phyloP scores from a whole-genome alignment of 2,329 filamentous ascomycete genomes.

The Epichloe bromicola region DNA sequence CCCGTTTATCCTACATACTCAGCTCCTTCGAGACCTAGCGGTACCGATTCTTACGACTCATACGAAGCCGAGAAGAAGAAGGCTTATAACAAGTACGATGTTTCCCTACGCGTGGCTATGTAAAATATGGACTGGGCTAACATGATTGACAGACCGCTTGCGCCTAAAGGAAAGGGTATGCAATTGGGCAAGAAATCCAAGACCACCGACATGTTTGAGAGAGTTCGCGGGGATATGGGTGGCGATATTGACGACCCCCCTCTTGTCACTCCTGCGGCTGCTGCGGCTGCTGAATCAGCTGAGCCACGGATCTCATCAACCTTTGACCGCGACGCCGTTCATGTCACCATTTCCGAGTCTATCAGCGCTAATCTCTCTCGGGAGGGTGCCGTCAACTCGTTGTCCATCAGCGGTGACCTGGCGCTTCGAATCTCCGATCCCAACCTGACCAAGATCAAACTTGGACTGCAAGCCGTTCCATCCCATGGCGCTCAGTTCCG shows the following conservation, averaged over 20 bases:
- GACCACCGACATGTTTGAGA: slow-evolving; percentile 93
- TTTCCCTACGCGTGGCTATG: background rate
- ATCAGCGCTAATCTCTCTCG: slow-evolving; percentile 80
- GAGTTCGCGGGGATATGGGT: slow-evolving; percentile 85
- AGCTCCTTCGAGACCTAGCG: slow-evolving; percentile 58
- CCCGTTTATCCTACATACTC: slow-evolving; percentile 85
- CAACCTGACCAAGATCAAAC: slow-evolving; percentile 80
- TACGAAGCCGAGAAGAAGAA: slow-evolving; percentile 99
- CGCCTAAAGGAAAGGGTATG: slow-evolving; percentile 92
- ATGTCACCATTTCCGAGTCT: slow-evolving; percentile 78
- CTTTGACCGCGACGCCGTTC: slow-evolving; percentile 70
- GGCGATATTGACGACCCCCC: slow-evolving; percentile 69
- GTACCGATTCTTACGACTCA: slow-evolving; percentile 74
- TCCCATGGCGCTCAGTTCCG: slow-evolving; percentile 83
- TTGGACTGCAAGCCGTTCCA: slow-evolving; percentile 62
- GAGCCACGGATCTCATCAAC: slow-evolving; percentile 50
- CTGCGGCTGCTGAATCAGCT: slow-evolving; percentile 36
- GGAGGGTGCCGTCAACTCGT: slow-evolving; percentile 74
- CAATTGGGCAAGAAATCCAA: slow-evolving; percentile 98
- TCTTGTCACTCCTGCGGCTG: slow-evolving; percentile 46
- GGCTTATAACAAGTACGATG: slow-evolving; percentile 58
- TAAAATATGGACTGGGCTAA: background rate
- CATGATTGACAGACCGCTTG: slow-evolving; percentile 34
- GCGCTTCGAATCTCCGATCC: slow-evolving; percentile 83
- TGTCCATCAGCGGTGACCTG: slow-evolving; percentile 84